Conservation (phyloP, 2,329 filamentous ascomycete species). For the Akanthomyces lecanii region DNA sequence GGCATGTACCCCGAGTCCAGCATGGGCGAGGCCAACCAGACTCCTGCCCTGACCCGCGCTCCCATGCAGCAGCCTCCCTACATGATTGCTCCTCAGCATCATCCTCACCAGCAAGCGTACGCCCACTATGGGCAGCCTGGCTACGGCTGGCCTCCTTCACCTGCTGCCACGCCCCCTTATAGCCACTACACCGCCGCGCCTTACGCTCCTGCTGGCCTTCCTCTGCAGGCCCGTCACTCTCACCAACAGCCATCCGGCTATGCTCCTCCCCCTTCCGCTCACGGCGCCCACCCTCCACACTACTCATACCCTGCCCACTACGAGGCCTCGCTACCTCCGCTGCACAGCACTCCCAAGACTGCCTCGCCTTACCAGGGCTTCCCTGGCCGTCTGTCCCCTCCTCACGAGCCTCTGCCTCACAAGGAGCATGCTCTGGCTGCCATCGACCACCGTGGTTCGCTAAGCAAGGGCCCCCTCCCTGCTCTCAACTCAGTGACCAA, state of each 20-base stretch:
- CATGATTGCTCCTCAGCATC: slow-evolving; percentile 33
- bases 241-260: slow-evolving; percentile 24
- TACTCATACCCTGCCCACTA: slow-evolving; percentile 29
- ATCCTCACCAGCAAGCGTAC: slow-evolving; percentile 32
- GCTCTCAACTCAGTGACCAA: slow-evolving; percentile 34
- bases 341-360: slow-evolving; percentile 29
- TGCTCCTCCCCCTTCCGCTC: slow-evolving; percentile 22
- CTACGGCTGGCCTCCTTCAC: slow-evolving; percentile 54
- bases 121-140: slow-evolving; percentile 41
- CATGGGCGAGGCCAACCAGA: slow-evolving; percentile 75
- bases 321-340: slow-evolving; percentile 37
- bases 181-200: slow-evolving; percentile 40
- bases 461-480: slow-evolving; percentile 41
- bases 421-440: slow-evolving; percentile 42
- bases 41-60: slow-evolving; percentile 74
- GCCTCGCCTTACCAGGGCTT: slow-evolving; percentile 31
- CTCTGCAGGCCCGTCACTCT: neutral
- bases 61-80: slow-evolving; percentile 53
- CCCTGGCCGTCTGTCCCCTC: slow-evolving; percentile 33
- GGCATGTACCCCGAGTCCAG: slow-evolving; percentile 97
- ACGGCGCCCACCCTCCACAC: slow-evolving; percentile 26
- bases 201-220: slow-evolving; percentile 29
- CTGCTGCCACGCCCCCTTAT: slow-evolving; percentile 51
- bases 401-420: slow-evolving; percentile 40
- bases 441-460: slow-evolving; percentile 9